Evolutionary conservation across 768 basidiomycete species (phyloP), one percentile per base, ranked within the genome.

Genomic region (Lyophyllum atratum): DNA sequence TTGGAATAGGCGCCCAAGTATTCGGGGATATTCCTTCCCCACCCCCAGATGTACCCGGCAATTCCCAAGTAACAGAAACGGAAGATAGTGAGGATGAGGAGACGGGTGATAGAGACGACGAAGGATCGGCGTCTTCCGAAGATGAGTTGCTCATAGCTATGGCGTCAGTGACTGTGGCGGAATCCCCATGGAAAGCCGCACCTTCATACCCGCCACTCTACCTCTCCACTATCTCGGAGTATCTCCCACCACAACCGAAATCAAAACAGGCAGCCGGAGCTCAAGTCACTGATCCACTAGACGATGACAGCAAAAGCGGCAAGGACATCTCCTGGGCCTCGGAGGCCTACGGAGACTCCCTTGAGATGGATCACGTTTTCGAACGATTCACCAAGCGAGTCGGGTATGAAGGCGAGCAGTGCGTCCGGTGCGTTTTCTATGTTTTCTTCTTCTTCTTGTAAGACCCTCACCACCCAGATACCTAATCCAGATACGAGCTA

Each of bases 351-450:
- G 94, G 95, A 72, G 87, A 90, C 66, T 89, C 89, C 14, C 66
- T 90, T 47, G 78, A 89, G 44, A 78, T 92, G 42, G 95, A 98
- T 70, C 85, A 86, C 53, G 84, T 93, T 3, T 98, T 98, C 68
- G 89, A 95, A 64, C 80, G 84, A 17, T 98, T 97, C 67, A 85
- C 84, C 50, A 84, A 85, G 64, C 79, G 93, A 31, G 83, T 93
- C 11, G 78, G 73, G 39, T 77, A 82, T 59, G 86, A 89, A 66
- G 86, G 87, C 24, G 83, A 89, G 62, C 96, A 98, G 69, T 95
- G 95, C 62, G 75, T 98, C 47, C 81, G 96, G 93, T 95, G 55
- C 49, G 85, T 76, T 22, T 40, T 47, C 8, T 10, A 3, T 10
- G 22, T 24, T 22, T 25, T 26, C 26, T 28, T 15, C 14, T 29